These are phyloP conservation scores for Nitzschia putrida DNA, from an alignment of 108 stramenopile genomes.

Conservation along the genomic window DNA sequence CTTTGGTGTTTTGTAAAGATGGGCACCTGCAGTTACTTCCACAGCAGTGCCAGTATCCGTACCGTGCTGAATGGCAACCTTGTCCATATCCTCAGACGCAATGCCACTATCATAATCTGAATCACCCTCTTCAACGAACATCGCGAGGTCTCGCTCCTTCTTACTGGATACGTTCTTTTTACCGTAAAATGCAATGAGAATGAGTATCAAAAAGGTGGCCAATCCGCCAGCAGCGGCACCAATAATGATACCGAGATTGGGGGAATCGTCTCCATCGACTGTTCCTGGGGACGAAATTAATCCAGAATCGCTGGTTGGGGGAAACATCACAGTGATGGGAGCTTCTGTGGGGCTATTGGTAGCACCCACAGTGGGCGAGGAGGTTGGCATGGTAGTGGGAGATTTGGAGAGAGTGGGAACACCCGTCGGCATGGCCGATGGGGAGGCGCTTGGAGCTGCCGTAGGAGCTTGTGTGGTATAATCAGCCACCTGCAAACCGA, in stretches of 20 bases:
- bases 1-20: slow-evolving; percentile 9
- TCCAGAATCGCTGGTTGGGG: neutral
- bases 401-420: slow-evolving; percentile 8
- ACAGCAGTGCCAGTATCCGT: slow-evolving; percentile 17
- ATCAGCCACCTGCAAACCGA: slow-evolving; percentile 34
- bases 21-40: slow-evolving; percentile 4
- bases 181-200: slow-evolving; percentile 18
- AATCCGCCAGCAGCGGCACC: slow-evolving; percentile 25
- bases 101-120: slow-evolving; percentile 12
- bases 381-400: slow-evolving; percentile 1
- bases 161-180: neutral
- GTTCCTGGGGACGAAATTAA: neutral
- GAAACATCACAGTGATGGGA: neutral
- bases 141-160: neutral
- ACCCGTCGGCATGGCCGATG: neutral
- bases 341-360: slow-evolving; percentile 3
- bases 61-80: neutral
- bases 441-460: slow-evolving; percentile 8
- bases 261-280: neutral
- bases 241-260: slow-evolving; percentile 14
- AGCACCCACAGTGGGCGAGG: slow-evolving; percentile 2
- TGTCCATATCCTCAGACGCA: neutral
- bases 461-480: slow-evolving; percentile 35
- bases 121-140: slow-evolving; percentile 8
- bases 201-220: neutral